Conservation (phyloP, 768 basidiomycete genomes). For the Pisolithus albus region DNA sequence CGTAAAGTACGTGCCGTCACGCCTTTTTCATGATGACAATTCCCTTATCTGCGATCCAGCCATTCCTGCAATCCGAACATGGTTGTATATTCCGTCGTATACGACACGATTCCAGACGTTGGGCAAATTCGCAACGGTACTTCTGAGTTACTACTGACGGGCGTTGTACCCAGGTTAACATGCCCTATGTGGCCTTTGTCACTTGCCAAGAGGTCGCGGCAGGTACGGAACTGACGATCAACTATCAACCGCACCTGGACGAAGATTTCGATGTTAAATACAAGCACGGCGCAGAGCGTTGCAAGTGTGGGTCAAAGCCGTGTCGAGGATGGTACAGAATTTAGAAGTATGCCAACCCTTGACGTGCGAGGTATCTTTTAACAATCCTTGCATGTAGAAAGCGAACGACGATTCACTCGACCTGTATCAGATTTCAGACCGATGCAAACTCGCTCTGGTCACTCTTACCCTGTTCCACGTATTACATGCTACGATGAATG, state of each 20-base stretch:
- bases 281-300: slow-evolving; percentile 27
- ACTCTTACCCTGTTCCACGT: too few relatives aligned
- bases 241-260: slow-evolving; percentile 48
- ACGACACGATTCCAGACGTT: slow-evolving; percentile 54
- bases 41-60: slow-evolving; percentile 29
- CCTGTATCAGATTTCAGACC: too few relatives aligned
- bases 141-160: background rate
- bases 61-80: slow-evolving; percentile 65
- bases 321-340: slow-evolving; percentile 35
- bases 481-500: too few relatives aligned
- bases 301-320: slow-evolving; percentile 30
- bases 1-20: slow-evolving; percentile 46
- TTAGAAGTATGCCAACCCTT: slow-evolving; percentile 1
- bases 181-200: slow-evolving; percentile 57
- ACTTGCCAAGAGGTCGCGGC: slow-evolving; percentile 42
- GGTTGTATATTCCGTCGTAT: slow-evolving; percentile 50
- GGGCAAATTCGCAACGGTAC: slow-evolving; percentile 9
- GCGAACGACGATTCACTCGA: too few relatives aligned
- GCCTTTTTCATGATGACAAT: background rate
- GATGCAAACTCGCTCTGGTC: too few relatives aligned
- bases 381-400: too few relatives aligned
- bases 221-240: slow-evolving; percentile 52
- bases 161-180: slow-evolving; percentile 38
- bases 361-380: too few relatives aligned
- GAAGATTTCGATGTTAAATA: slow-evolving; percentile 17